Conservation (phyloP, 805 yeast species). For the Monosporozyma siamensis region DNA sequence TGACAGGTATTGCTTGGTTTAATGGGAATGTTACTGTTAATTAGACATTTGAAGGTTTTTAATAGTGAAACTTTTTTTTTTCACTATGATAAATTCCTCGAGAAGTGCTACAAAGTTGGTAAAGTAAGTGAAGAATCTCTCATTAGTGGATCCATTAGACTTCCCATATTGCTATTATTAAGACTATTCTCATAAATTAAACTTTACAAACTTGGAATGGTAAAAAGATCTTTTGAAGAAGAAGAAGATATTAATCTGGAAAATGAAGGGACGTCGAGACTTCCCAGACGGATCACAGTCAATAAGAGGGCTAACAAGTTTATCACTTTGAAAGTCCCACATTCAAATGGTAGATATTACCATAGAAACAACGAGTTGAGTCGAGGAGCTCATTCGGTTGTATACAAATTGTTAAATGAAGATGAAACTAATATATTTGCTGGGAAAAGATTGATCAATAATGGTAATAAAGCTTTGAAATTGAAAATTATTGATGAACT, state of each 20-base stretch:
- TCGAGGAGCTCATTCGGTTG: conserved; percentile 6
- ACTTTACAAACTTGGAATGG: no score
- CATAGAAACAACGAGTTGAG: conserved; percentile 3
- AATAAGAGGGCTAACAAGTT: conserved; percentile 3
- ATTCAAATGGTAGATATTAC: not conserved
- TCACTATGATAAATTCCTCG: no score
- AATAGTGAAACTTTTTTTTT: no score
- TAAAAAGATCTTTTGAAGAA: conserved; percentile 1
- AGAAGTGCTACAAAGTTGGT: no score
- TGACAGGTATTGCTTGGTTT: no score
- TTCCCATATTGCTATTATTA: no score
- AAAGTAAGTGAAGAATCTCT: no score
- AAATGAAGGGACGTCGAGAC: not conserved
- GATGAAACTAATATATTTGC: conserved; percentile 77
- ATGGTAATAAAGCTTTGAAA: conserved; percentile 77
- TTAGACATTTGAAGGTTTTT: no score
- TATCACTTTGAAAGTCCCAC: conserved; percentile 1
- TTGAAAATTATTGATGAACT: conserved; percentile 76
- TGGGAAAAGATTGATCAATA: conserved; percentile 95
- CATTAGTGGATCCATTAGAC: no score
- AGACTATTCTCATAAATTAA: no score
- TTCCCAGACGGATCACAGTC: not conserved
- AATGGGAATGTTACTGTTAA: no score
- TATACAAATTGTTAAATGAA: conserved; percentile 31
- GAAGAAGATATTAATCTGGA: conserved; percentile 1